Percentiles rank a stretch among this genome's conserved stretches.
Evolutionary conservation across 1,139 yeast genomes (phyloP).

Genomic region (Kodamaea suecica): DNA sequence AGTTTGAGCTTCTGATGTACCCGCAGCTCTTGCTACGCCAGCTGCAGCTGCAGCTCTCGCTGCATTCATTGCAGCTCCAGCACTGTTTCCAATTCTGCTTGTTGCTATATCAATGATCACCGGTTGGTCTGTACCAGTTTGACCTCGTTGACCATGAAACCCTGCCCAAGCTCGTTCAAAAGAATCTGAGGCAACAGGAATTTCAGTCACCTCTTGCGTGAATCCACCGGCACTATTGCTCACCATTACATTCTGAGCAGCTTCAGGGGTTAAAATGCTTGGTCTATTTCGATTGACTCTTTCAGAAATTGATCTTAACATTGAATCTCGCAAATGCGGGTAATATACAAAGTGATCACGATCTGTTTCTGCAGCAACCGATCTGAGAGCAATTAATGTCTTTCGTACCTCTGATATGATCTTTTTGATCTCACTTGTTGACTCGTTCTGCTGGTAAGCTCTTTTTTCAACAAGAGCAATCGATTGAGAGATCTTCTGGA

Average conservation of each 20-base stretch:
- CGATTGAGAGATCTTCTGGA: constrained; percentile 36
- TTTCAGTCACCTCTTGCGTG: constrained; percentile 1
- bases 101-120: constrained; percentile 2
- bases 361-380: constrained; percentile 27
- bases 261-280: constrained; percentile 38
- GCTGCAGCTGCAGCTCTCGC: constrained; percentile 3
- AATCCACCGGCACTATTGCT: constrained; percentile 27
- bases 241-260: constrained; percentile 36
- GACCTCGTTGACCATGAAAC: constrained; percentile 1
- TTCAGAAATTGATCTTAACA: constrained; percentile 29
- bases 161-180: constrained; percentile 5
- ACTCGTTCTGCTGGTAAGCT: constrained; percentile 37
- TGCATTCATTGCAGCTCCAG: constrained; percentile 1
- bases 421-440: constrained; percentile 20
- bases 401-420: constrained; percentile 29
- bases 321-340: constrained; percentile 25
- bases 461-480: constrained; percentile 39
- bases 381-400: constrained; percentile 25
- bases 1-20: neutral
- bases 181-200: constrained; percentile 3
- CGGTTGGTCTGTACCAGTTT: neutral
- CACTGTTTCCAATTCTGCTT: neutral
- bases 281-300: constrained; percentile 37
- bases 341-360: constrained; percentile 29
- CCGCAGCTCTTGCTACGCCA: neutral